These are phyloP conservation scores for Capsella bursapastoris DNA, from an alignment of 345 rosid species.

Conservation along the genomic window DNA sequence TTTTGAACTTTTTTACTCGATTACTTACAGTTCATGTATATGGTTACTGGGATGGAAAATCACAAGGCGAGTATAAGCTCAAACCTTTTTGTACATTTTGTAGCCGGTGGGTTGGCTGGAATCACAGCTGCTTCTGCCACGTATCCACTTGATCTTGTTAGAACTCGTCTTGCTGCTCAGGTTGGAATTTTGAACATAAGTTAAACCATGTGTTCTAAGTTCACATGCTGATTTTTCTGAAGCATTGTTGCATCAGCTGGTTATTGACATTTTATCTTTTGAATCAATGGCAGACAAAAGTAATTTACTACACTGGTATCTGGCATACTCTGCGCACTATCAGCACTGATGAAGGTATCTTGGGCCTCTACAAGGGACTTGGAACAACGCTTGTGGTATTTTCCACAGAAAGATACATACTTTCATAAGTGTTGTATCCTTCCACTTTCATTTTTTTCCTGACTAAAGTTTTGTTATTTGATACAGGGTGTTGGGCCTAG, in stretches of 20 bases:
- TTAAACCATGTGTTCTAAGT: background rate
- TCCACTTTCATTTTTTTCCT: conserved; percentile 8
- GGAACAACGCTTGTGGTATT: conserved; percentile 87
- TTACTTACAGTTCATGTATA: conserved; percentile 60
- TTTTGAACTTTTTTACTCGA: background rate
- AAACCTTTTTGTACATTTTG: conserved; percentile 69
- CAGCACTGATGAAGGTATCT: conserved; percentile 71
- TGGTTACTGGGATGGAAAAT: conserved; percentile 58
- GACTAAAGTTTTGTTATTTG: conserved; percentile 14
- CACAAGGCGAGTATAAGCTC: conserved; percentile 54
- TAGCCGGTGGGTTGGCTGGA: conserved; percentile 93
- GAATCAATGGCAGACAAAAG: conserved; percentile 65
- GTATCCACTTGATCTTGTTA: conserved; percentile 96
- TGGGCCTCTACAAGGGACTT: conserved; percentile 92
- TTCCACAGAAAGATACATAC: conserved; percentile 14
- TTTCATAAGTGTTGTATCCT: conserved; percentile 13
- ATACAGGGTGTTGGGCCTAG: conserved; percentile 91
- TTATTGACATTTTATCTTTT: conserved; percentile 11
- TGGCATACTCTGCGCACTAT: conserved; percentile 81
- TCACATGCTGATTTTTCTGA: background rate
- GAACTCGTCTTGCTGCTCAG: conserved; percentile 98
- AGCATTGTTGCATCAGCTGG: conserved; percentile 24
- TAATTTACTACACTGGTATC: conserved; percentile 78
- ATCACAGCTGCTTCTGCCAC: conserved; percentile 95
- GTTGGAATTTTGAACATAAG: conserved; percentile 38